These are phyloP conservation scores for Bipolaris sorokiniana DNA, from an alignment of 2,329 filamentous ascomycete genomes.

Conservation along the genomic window DNA sequence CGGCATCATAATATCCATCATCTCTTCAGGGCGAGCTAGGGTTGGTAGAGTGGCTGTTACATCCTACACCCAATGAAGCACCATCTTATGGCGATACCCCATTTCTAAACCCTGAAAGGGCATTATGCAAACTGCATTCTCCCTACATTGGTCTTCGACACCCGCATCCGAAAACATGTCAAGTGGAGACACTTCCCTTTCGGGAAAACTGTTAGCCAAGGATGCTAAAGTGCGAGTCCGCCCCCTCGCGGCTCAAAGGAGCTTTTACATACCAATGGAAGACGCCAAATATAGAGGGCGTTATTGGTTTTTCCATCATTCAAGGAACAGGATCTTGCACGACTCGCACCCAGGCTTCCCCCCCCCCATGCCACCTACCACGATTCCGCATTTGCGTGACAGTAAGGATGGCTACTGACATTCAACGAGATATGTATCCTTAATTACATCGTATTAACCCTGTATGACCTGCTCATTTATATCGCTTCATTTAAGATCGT, in stretches of 20 bases:
- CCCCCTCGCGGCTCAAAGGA: conserved; percentile 37
- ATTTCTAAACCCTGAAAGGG: conserved; percentile 3
- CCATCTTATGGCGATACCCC: background rate
- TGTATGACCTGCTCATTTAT: conserved; percentile 28
- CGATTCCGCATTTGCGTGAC: conserved; percentile 13
- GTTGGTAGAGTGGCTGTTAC: conserved; percentile 16
- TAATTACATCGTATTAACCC: conserved; percentile 40
- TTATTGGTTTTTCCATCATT: conserved; percentile 8
- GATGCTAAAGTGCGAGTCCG: conserved; percentile 21
- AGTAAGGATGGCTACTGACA: conserved; percentile 8
- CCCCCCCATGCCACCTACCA: background rate
- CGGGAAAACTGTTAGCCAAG: conserved; percentile 21
- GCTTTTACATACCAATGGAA: conserved; percentile 19
- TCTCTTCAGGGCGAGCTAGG: conserved; percentile 15
- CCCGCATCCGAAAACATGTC: conserved; percentile 12
- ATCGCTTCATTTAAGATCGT: conserved; percentile 33
- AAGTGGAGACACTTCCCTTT: conserved; percentile 19
- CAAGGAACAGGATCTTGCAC: background rate
- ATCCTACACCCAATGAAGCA: conserved; percentile 15
- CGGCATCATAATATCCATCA: conserved; percentile 28
- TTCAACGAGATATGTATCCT: conserved; percentile 33
- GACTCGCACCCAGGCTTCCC: background rate
- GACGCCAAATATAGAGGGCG: background rate
- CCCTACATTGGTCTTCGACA: conserved; percentile 14
- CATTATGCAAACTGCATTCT: conserved; percentile 6